These are phyloP conservation scores for Saturnispora ahearnii DNA, from an alignment of 805 yeast species.

Conservation along the genomic window DNA sequence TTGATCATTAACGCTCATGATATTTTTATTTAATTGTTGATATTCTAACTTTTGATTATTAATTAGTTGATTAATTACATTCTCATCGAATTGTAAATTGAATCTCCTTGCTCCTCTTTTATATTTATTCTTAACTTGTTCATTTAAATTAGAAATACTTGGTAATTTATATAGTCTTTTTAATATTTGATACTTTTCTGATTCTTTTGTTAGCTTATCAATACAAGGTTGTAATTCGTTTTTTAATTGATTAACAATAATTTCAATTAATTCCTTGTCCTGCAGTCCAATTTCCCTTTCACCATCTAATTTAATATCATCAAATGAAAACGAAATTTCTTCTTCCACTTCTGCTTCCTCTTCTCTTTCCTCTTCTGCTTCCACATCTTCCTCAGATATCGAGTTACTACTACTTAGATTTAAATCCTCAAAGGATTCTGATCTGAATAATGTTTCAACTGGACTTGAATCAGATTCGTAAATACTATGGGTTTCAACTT, in stretches of 20 bases:
- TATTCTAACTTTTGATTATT: slow-evolving; percentile 4
- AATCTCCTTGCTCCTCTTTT: slow-evolving; percentile 7
- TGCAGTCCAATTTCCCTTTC: neutral
- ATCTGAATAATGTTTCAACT: slow-evolving; percentile 12
- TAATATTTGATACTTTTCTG: slow-evolving; percentile 20
- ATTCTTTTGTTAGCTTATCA: slow-evolving; percentile 12
- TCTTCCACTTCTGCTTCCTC: neutral
- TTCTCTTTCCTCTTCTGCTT: neutral
- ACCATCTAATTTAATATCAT: neutral
- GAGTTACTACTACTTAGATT: neutral
- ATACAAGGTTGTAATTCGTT: slow-evolving; percentile 20
- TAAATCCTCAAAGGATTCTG: slow-evolving; percentile 9
- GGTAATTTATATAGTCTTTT: slow-evolving; percentile 22
- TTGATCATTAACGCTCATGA: slow-evolving; percentile 10
- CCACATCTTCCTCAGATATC: neutral
- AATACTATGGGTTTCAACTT: neutral
- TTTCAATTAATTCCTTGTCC: slow-evolving; percentile 4
- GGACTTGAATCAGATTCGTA: slow-evolving; percentile 8
- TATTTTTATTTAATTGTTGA: neutral
- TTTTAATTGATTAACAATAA: slow-evolving; percentile 13
- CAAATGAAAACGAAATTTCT: slow-evolving; percentile 2
- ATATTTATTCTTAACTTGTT: slow-evolving; percentile 7
- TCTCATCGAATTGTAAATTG: slow-evolving; percentile 11
- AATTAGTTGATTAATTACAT: slow-evolving; percentile 7
- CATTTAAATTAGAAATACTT: slow-evolving; percentile 19